These are phyloP conservation scores for Penicillium sp. DNA, from an alignment of 2,329 filamentous ascomycete genomes.

Conservation along the genomic window DNA sequence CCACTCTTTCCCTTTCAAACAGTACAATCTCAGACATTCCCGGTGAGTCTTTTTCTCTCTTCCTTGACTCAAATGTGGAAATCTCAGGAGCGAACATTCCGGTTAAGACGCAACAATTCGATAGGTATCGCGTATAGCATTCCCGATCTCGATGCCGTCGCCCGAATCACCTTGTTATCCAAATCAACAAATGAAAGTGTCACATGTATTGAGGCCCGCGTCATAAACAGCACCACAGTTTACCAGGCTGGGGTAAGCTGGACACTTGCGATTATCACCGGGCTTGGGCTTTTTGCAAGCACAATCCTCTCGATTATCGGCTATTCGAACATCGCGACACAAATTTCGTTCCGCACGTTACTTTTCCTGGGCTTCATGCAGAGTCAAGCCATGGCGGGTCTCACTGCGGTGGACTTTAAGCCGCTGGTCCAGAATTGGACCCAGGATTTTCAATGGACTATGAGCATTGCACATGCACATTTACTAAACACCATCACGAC, in stretches of 20 bases:
- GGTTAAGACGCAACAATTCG: background rate
- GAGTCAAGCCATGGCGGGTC: constrained; percentile 2
- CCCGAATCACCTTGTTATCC: background rate
- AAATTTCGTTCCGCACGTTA: background rate
- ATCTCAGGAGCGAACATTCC: background rate
- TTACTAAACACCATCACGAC: background rate
- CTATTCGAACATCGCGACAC: background rate
- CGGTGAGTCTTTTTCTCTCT: background rate
- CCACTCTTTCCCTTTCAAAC: background rate
- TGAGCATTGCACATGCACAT: background rate
- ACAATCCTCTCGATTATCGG: background rate
- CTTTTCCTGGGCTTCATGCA: background rate
- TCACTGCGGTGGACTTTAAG: background rate
- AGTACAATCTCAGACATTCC: background rate
- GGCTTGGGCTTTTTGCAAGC: background rate
- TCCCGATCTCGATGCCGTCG: background rate
- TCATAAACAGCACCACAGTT: background rate
- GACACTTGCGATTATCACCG: background rate
- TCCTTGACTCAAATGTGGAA: background rate
- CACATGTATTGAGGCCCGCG: background rate
- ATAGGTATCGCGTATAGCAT: background rate
- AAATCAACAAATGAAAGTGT: background rate
- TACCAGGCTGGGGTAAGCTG: background rate
- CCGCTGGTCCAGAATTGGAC: background rate
- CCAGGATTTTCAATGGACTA: background rate